Conservation (phyloP, 2,329 filamentous ascomycete species). For the Aspergillus clavatus region DNA sequence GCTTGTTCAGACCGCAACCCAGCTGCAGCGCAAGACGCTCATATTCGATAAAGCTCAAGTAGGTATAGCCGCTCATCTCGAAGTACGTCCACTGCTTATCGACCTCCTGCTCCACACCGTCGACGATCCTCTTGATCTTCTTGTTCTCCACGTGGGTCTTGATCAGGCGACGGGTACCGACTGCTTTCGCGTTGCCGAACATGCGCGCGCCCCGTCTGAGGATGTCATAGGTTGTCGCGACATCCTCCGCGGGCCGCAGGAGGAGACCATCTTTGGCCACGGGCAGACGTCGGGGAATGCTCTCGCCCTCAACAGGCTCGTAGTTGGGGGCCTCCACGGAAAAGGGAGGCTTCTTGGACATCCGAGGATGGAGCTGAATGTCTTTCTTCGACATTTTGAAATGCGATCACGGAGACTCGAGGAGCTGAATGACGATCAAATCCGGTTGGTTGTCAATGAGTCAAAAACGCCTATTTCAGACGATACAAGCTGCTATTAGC, state of each 20-base stretch:
- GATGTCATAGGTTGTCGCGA: constrained; percentile 75
- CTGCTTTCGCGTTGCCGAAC: constrained; percentile 59
- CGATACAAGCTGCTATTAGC: background rate
- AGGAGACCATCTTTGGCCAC: constrained; percentile 66
- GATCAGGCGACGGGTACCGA: constrained; percentile 69
- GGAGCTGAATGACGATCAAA: background rate
- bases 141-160: constrained; percentile 77
- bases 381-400: constrained; percentile 32
- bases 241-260: constrained; percentile 60
- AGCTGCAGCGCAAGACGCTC: constrained; percentile 64
- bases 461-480: background rate
- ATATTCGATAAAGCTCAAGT: constrained; percentile 75
- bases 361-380: constrained; percentile 40
- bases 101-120: constrained; percentile 71
- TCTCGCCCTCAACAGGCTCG: constrained; percentile 70
- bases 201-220: constrained; percentile 62
- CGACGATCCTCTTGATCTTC: constrained; percentile 82
- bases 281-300: constrained; percentile 72
- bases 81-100: constrained; percentile 92
- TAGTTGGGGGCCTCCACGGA: constrained; percentile 67
- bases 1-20: constrained; percentile 67
- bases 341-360: constrained; percentile 67
- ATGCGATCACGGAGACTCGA: background rate
- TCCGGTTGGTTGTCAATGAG: background rate
- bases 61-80: constrained; percentile 73